Evolutionary conservation across 495 filamentous ascomycete species (phyloP).

Genomic region (Hyaloscypha hepaticicola): DNA sequence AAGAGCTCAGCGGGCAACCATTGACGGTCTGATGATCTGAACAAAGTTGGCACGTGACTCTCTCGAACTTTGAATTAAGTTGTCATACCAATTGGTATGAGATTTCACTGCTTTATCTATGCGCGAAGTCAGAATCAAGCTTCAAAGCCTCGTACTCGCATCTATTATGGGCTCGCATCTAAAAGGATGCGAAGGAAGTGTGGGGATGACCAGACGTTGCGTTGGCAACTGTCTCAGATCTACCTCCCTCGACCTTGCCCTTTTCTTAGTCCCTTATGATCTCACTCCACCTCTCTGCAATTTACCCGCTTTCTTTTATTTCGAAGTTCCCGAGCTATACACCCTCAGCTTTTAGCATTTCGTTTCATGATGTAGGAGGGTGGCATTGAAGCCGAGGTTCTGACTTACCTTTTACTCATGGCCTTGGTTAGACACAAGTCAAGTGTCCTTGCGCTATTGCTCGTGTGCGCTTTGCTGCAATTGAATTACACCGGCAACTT

Average conservation of each 20-base stretch:
- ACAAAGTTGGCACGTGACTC: not conserved
- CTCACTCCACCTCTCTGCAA: slow-evolving; percentile 24
- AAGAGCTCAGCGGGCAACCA: not conserved
- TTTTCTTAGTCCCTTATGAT: too few species aligned
- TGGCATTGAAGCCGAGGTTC: not conserved
- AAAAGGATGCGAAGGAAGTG: not conserved
- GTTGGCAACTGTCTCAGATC: not conserved
- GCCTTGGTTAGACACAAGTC: not conserved
- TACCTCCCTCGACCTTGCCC: too few species aligned
- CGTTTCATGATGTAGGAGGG: not conserved
- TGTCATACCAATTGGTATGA: not conserved
- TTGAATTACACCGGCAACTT: too few species aligned
- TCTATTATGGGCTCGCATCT: not conserved
- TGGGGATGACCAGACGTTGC: not conserved
- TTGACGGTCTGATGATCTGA: not conserved
- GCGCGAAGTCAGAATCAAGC: not conserved
- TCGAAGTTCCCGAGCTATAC: not conserved
- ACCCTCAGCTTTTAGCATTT: not conserved
- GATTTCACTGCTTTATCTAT: not conserved
- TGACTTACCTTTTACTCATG: not conserved
- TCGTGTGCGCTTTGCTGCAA: too few species aligned
- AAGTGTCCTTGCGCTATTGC: too few species aligned
- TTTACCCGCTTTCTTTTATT: too few species aligned
- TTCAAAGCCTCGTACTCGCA: not conserved
- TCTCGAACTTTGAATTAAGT: not conserved